A percentile compares a stretch with the other conserved stretches of the same genome.
phyloP scores from a whole-genome alignment of 495 filamentous ascomycete genomes.

The Daldinia caldariorum region DNA sequence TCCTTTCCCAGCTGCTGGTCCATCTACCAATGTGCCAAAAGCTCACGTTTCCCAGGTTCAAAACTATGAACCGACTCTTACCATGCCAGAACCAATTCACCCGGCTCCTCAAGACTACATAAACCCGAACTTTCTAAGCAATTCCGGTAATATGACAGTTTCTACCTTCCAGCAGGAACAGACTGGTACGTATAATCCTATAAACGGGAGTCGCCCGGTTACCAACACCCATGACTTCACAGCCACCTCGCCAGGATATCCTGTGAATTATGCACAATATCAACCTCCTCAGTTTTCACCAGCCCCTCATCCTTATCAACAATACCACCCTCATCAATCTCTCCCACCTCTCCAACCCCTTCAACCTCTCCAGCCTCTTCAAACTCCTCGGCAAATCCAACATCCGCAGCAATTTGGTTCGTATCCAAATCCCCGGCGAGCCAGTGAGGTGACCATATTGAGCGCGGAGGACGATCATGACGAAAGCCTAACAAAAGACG shows the following conservation, averaged over 20 bases:
- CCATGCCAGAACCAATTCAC: not conserved
- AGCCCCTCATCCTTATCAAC: not conserved
- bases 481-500: not conserved
- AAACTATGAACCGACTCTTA: not conserved
- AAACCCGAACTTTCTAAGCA: conserved; percentile 15
- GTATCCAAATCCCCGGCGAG: not conserved
- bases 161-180: not conserved
- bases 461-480: not conserved
- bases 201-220: not conserved
- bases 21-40: not conserved
- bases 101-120: not conserved
- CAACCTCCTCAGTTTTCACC: not conserved
- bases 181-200: not conserved
- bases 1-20: not conserved
- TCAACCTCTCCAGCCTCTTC: not conserved
- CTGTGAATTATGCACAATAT: conserved; percentile 1
- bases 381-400: not conserved
- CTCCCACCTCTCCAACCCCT: not conserved
- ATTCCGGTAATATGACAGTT: not conserved
- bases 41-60: not conserved
- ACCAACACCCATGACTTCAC: not conserved
- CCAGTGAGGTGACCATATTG: not conserved
- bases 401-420: not conserved
- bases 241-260: not conserved
- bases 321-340: not conserved